These are phyloP conservation scores for Nevesoporus exiguus DNA, from an alignment of 768 basidiomycete species.

Conservation along the genomic window DNA sequence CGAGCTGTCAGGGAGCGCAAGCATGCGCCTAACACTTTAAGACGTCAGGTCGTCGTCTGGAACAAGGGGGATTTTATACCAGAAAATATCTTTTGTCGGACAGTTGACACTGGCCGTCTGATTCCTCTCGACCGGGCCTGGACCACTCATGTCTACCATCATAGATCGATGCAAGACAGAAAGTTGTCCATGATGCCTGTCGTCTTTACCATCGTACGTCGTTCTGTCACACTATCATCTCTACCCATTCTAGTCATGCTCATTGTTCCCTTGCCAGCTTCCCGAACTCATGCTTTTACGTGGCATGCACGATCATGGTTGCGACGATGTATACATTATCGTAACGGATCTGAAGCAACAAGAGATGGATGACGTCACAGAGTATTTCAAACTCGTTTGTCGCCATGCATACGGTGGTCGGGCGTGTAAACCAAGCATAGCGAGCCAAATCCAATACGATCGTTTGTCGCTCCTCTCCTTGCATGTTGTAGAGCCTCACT, in stretches of 20 bases:
- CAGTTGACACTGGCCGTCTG: slow-evolving; percentile 72
- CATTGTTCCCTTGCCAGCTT: slow-evolving; percentile 40
- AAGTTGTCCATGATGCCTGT: slow-evolving; percentile 77
- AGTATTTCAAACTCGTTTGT: slow-evolving; percentile 75
- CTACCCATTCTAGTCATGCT: background rate
- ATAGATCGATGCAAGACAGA: slow-evolving; percentile 69
- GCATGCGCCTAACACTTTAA: slow-evolving; percentile 49
- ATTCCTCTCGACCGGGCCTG: slow-evolving; percentile 80
- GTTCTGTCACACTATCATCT: background rate
- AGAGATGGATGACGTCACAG: slow-evolving; percentile 78
- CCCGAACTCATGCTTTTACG: slow-evolving; percentile 77
- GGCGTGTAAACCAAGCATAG: slow-evolving; percentile 59
- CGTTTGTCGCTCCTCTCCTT: slow-evolving; percentile 43
- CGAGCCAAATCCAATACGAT: slow-evolving; percentile 64
- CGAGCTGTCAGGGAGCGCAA: slow-evolving; percentile 63
- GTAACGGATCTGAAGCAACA: slow-evolving; percentile 76
- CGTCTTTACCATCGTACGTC: slow-evolving; percentile 71
- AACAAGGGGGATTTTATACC: slow-evolving; percentile 73
- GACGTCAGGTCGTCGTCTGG: slow-evolving; percentile 49
- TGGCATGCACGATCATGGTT: slow-evolving; percentile 77
- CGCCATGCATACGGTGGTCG: slow-evolving; percentile 61
- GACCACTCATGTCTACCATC: slow-evolving; percentile 80
- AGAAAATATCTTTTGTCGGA: slow-evolving; percentile 77
- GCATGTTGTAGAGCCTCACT: slow-evolving; percentile 6
- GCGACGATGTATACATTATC: slow-evolving; percentile 76